Evolutionary conservation across 2,329 filamentous ascomycete species (phyloP), one percentile per base, ranked within the genome.

Genomic region (Thermomyces lanuginosus): DNA sequence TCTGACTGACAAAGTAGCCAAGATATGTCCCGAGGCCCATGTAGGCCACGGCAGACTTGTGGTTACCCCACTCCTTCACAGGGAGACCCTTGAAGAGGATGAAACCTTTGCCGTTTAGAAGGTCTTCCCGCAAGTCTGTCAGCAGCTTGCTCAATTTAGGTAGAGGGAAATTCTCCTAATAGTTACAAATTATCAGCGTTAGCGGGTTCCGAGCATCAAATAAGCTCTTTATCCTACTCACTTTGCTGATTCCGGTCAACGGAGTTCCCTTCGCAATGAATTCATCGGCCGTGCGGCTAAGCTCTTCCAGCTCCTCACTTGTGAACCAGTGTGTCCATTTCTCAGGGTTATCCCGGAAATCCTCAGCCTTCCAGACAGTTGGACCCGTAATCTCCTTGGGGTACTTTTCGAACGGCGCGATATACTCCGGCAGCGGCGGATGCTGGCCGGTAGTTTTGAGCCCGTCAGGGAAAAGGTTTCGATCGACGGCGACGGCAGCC

Each of bases 1-100:
- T 92, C 46, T 92, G 83, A 13, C 72, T 79, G 21, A 92, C 71
- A 36, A 89, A 86, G 59, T 91, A 89, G 32, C 83, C 82, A 6
- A 92, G 64, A 50, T 92, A 76, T 4, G 78, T 80, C 21, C 79
- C 76, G 2, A 92, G 64, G 3, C 83, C 83, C 75, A 92, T 84
- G 56, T 91, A 92, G n/a, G 76, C 81, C 7, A 82, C 72, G 5
- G 81, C 81, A 7, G 72, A 79, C 57, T 92, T 92, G 47, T 72
- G 66, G 27, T 71, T 68, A 0, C 75, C 72, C 83, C 83, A 92
- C 53, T 66, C 48, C 22, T 66, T 44, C 1, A 83, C 78, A 1
- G 81, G 82, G 48, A 92, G 75, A 27, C 76, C 72, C 49, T 89
- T 91, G 62, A 91, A 89, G 8, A 92, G 66, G 36, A 89, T 77